These are phyloP conservation scores for Collybiopsis confluens DNA, from an alignment of 768 basidiomycete species.

Conservation along the genomic window DNA sequence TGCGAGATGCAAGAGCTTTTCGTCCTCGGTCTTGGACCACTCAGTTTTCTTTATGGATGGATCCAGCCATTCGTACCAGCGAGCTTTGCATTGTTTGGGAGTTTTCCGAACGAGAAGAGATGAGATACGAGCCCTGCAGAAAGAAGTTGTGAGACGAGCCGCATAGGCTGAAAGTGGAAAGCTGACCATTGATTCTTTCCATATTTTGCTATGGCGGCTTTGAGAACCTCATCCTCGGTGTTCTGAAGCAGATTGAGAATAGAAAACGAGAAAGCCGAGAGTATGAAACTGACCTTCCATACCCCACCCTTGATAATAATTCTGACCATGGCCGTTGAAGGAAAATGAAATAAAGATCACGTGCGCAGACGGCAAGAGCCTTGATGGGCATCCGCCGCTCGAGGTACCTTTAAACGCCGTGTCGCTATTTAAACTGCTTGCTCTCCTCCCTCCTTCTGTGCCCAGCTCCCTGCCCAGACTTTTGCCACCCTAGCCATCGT, in stretches of 20 bases:
- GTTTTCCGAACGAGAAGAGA: conserved; percentile 97
- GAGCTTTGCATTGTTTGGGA: conserved; percentile 98
- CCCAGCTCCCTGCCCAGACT: neutral
- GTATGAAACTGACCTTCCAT: conserved; percentile 58
- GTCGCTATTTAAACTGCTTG: neutral
- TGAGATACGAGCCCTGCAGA: conserved; percentile 90
- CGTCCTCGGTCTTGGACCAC: conserved; percentile 99
- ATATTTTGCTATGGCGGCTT: conserved; percentile 97
- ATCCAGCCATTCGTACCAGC: conserved; percentile 99
- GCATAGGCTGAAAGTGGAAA: neutral
- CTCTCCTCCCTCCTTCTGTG: neutral
- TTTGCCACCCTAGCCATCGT: neutral
- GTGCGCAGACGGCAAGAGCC: neutral
- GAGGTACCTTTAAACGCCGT: neutral
- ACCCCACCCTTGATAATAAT: conserved; percentile 93
- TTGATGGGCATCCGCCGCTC: too few relatives aligned
- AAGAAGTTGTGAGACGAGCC: conserved; percentile 2
- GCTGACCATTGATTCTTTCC: conserved; percentile 88
- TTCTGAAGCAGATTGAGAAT: conserved; percentile 45
- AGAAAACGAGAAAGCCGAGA: conserved; percentile 3
- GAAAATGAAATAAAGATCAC: conserved; percentile 1
- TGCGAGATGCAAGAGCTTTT: conserved; percentile 94
- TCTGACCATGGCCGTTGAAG: conserved; percentile 58
- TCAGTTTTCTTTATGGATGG: conserved; percentile 99
- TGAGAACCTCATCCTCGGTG: conserved; percentile 97